phyloP scores from a whole-genome alignment of 768 basidiomycete species.

The Termitomyces sp. region DNA sequence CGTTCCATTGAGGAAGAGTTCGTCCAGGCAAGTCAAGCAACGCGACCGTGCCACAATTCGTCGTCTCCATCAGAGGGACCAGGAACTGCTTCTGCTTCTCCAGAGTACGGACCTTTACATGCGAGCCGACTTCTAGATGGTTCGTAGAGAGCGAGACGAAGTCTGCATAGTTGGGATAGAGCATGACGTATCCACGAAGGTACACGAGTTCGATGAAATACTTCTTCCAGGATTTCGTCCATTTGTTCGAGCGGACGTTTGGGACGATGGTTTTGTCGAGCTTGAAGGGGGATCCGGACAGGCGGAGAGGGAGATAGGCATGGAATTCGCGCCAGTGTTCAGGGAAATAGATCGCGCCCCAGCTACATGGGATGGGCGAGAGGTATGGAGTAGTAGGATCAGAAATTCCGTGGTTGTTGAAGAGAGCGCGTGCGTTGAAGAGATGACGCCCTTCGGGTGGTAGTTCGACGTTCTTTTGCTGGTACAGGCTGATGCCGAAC shows the following conservation, averaged over 20 bases:
- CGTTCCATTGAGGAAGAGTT: slow-evolving; percentile 46
- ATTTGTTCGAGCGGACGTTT: slow-evolving; percentile 73
- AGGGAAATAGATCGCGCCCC: slow-evolving; percentile 91
- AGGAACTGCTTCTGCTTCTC: slow-evolving; percentile 64
- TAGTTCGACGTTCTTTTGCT: slow-evolving; percentile 80
- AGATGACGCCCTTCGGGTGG: slow-evolving; percentile 60
- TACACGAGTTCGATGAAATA: slow-evolving; percentile 86
- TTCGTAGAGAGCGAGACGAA: slow-evolving; percentile 85
- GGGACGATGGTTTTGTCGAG: slow-evolving; percentile 58
- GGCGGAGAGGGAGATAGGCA: slow-evolving; percentile 65
- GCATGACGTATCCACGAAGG: slow-evolving; percentile 82
- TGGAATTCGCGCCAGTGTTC: slow-evolving; percentile 89
- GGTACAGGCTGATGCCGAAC: slow-evolving; percentile 84
- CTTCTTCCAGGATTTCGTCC: slow-evolving; percentile 85
- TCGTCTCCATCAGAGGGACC: slow-evolving; percentile 51
- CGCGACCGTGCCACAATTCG: slow-evolving; percentile 18
- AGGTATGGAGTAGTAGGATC: slow-evolving; percentile 67
- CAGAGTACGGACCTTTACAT: slow-evolving; percentile 59
- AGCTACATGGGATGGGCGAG: slow-evolving; percentile 86
- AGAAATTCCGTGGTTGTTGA: slow-evolving; percentile 38
- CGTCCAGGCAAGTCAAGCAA: slow-evolving; percentile 61
- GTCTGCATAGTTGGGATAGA: slow-evolving; percentile 79
- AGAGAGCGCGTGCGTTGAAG: slow-evolving; percentile 65
- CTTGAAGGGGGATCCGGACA: slow-evolving; percentile 46
- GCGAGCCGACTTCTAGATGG: slow-evolving; percentile 81